Base-by-base conservation (phyloP, 2,329 filamentous ascomycete genomes). In the Monosporascus sp. region DNA sequence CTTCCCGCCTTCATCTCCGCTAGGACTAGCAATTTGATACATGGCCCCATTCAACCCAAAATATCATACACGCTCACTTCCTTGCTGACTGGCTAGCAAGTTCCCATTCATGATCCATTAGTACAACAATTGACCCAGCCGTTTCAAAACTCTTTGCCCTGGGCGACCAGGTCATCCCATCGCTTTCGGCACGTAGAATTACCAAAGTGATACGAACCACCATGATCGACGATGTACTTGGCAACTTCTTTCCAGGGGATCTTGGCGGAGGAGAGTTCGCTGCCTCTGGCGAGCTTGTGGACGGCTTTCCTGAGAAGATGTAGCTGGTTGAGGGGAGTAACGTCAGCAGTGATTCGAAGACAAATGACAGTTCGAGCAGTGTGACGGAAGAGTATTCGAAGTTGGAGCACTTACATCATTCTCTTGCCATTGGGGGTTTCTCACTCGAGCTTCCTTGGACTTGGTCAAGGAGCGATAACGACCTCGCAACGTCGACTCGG, bases 401-500 rank as follows among this genome's bases (percentile, higher is more conserved):
- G 4, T 9, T 2, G 17, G 46, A 50, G 17, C n/a, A 77, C 86
- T 78, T 69, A 89, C 87, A 70, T 91, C 87, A 2, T 72, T 69
- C 0, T 74, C 71, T 1, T 68, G 74, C 87, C 87, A 91, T 53
- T 78, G 69, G 0, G 88, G 87, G 67, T 81, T 84, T 7, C 88
- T 76, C 3, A 88, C 80, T 6, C 88, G 75, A 53, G 82, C 76
- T 37, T 78, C 74, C 60, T 82, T 82, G 14, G 71, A 69, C 71
- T 89, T 89, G 7, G 82, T 88, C 61, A 90, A 67, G 2, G 78
- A 82, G 5, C 88, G 76, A 60, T 80, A 84, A 0, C 87, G 78
- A 0, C 88, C 88, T 16, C 88, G 78, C 38, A 92, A 74, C 0
- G 88, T 91, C 11, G 86, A 88, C 69, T 89, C 87, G 1, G 86